A percentile compares a stretch with the other conserved stretches of the same genome.
phyloP scores from a whole-genome alignment of 2,329 filamentous ascomycete genomes.

The Nemania diffusa region DNA sequence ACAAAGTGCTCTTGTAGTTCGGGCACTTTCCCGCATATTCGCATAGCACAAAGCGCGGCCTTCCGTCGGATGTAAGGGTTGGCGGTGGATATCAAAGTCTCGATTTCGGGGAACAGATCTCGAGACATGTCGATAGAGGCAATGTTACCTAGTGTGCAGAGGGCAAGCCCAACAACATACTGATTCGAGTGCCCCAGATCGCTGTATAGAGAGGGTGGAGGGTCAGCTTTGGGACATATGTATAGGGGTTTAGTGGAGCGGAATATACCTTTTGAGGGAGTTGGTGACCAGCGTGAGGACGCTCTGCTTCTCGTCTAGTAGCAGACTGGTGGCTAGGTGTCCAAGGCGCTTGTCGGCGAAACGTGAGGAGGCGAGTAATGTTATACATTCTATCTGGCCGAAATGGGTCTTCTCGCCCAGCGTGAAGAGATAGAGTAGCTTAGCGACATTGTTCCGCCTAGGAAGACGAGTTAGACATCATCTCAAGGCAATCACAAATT shows the following conservation, averaged over 20 bases:
- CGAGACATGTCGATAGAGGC: slow-evolving; percentile 98
- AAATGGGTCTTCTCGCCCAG: slow-evolving; percentile 98
- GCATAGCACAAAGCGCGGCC: slow-evolving; percentile 98
- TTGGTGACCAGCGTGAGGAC: slow-evolving; percentile 97
- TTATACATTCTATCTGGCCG: slow-evolving; percentile 98
- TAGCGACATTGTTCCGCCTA: slow-evolving; percentile 98
- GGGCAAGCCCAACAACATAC: slow-evolving; percentile 95
- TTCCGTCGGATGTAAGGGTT: slow-evolving; percentile 99
- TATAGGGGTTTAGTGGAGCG: not conserved
- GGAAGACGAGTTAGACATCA: slow-evolving; percentile 30
- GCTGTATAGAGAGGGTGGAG: slow-evolving; percentile 58
- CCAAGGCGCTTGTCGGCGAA: slow-evolving; percentile 98
- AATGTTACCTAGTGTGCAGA: slow-evolving; percentile 97
- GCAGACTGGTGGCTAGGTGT: slow-evolving; percentile 93
- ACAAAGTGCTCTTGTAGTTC: slow-evolving; percentile 97
- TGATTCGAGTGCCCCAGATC: slow-evolving; percentile 97
- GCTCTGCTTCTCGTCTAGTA: slow-evolving; percentile 98
- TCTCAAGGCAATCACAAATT: not conserved
- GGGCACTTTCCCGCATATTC: slow-evolving; percentile 97
- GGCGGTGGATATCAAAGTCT: slow-evolving; percentile 87
- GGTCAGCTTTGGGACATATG: slow-evolving; percentile 49
- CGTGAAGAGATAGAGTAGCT: slow-evolving; percentile 97
- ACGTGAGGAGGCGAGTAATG: slow-evolving; percentile 93
- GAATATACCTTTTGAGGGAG: slow-evolving; percentile 88
- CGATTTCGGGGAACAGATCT: slow-evolving; percentile 96